Conservation (phyloP, 2,329 filamentous ascomycete genomes). For the Ceratocystis variospora region DNA sequence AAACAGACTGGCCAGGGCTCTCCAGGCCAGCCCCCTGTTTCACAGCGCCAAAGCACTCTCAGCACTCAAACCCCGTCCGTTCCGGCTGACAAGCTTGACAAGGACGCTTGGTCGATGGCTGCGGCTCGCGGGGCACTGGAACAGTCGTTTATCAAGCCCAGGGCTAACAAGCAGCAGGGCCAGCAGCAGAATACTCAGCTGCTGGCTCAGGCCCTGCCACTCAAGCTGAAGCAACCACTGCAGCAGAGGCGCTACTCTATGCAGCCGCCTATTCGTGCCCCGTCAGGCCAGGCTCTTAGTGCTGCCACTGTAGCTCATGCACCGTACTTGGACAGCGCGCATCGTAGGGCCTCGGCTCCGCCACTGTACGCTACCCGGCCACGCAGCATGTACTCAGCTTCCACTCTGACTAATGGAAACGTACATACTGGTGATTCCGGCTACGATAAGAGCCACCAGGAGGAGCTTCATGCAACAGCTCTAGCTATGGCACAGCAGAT, state of each 20-base stretch:
- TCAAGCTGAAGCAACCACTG: not conserved
- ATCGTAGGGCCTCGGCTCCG: slow-evolving; percentile 47
- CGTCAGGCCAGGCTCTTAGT: slow-evolving; percentile 52
- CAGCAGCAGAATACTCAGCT: not conserved
- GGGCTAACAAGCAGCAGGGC: not conserved
- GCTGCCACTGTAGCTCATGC: slow-evolving; percentile 57
- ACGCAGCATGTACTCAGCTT: slow-evolving; percentile 63
- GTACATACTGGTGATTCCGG: slow-evolving; percentile 53
- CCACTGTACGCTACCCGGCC: slow-evolving; percentile 52
- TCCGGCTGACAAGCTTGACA: not conserved
- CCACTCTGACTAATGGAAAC: slow-evolving; percentile 37
- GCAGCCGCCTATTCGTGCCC: not conserved
- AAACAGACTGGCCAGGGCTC: not conserved
- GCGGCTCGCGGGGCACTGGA: slow-evolving; percentile 12
- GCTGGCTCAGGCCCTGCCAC: not conserved
- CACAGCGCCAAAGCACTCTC: not conserved
- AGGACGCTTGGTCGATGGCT: slow-evolving; percentile 7
- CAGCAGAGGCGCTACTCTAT: slow-evolving; percentile 6
- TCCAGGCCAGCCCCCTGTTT: not conserved
- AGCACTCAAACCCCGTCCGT: not conserved
- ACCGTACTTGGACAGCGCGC: slow-evolving; percentile 27
- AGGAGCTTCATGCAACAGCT: slow-evolving; percentile 66
- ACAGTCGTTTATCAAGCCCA: slow-evolving; percentile 11
- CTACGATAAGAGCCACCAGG: slow-evolving; percentile 52
- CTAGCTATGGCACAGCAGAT: slow-evolving; percentile 82